Evolutionary conservation across 2,329 filamentous ascomycete genomes (phyloP), one percentile per base, ranked within the genome.

Genomic region (Akanthomyces muscarius): DNA sequence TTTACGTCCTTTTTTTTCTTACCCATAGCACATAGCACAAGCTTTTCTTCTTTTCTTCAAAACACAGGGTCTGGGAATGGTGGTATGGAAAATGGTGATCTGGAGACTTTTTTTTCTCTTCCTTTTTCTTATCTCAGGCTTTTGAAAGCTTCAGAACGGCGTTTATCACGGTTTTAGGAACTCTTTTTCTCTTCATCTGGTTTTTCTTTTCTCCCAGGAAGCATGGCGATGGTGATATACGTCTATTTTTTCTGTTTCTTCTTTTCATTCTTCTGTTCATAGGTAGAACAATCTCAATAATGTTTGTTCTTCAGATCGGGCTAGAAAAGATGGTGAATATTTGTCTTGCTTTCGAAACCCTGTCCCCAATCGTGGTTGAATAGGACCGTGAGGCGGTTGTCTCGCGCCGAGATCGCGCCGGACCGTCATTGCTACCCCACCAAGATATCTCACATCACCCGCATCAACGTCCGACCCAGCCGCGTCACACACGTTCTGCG

Each of bases 141-240:
- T 62, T 53, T 36, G 36, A 36, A 30, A 61, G 58, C 58, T 61
- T 52, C 57, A 45, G 50, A 68, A 69, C n/a, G 62, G 62, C 62
- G 62, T 64, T 63, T 42, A 72, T 74, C 73, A 68, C 67, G 72
- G 70, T 68, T 73, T 67, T 66, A 65, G 36, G 67, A 69, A 73
- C 70, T 64, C 67, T 52, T 69, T 64, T 65, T 47, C 68, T 65
- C 64, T 51, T 68, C 64, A 62, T 64, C 48, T 63, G 64, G 68
- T 47, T 28, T 59, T 48, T 62, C 16, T 67, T 59, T 48, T 62
- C 16, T 66, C 70, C 51, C 51, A 23, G 4, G 18, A 55, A 44
- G 60, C 60, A 62, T 62, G 44, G 60, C 60, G 52, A 62, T 50
- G 52, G 52, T 62, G 42, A 62, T 62, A 41, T 57, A 30, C 44